Evolutionary conservation across 495 filamentous ascomycete genomes (phyloP).

Genomic region (Parathielavia appendiculata): DNA sequence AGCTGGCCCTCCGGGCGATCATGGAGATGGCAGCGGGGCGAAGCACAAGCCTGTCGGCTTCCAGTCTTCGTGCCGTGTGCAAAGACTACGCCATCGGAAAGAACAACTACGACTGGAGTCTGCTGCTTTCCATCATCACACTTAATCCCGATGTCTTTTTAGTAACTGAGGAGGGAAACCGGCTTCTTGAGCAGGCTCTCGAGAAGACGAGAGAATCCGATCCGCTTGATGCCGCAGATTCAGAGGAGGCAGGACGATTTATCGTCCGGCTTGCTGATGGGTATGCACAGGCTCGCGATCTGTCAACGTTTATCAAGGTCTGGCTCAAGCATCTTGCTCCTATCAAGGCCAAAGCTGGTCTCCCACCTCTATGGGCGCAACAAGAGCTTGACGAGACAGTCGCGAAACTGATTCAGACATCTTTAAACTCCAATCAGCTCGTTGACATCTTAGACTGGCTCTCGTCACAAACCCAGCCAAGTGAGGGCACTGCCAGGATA

Average conservation of each 20-base stretch:
- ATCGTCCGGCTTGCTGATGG: slow-evolving; percentile 56
- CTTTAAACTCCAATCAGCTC: slow-evolving; percentile 46
- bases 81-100: slow-evolving; percentile 35
- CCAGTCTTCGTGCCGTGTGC: slow-evolving; percentile 40
- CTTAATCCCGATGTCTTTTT: slow-evolving; percentile 68
- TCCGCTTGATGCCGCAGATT: slow-evolving; percentile 10
- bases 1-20: slow-evolving; percentile 32
- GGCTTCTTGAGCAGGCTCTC: slow-evolving; percentile 36
- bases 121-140: slow-evolving; percentile 56
- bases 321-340: slow-evolving; percentile 60
- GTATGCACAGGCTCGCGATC: slow-evolving; percentile 59
- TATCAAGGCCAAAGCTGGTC: slow-evolving; percentile 34
- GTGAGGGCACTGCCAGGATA: slow-evolving; percentile 29
- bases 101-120: slow-evolving; percentile 51
- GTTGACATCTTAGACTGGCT: slow-evolving; percentile 42
- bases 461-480: slow-evolving; percentile 22
- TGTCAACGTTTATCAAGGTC: slow-evolving; percentile 58
- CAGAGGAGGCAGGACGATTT: slow-evolving; percentile 29
- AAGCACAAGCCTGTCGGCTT: slow-evolving; percentile 16
- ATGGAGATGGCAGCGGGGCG: slow-evolving; percentile 38
- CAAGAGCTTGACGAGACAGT: slow-evolving; percentile 49
- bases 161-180: slow-evolving; percentile 29
- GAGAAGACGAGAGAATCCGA: slow-evolving; percentile 24
- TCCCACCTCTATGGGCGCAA: slow-evolving; percentile 57
- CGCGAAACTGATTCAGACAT: slow-evolving; percentile 37